A percentile compares a stretch with the other conserved stretches of the same genome.
phyloP scores from a whole-genome alignment of 768 basidiomycete genomes.

The Rhodosporidiobolus sp. region DNA sequence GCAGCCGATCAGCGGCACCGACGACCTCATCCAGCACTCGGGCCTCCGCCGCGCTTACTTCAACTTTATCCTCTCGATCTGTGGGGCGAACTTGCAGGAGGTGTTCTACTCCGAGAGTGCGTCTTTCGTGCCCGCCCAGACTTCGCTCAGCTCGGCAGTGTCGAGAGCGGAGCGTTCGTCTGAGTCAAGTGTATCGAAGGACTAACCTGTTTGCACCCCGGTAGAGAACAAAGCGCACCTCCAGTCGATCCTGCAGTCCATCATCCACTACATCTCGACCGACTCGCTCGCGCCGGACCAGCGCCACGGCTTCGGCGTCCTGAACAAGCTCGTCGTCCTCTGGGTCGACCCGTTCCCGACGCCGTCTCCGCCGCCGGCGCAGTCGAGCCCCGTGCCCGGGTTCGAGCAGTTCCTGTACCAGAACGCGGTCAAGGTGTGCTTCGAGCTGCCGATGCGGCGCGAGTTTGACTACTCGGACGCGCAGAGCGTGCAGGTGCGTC shows the following conservation, averaged over 20 bases:
- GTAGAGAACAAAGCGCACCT: constrained; percentile 62
- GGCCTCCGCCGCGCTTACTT: constrained; percentile 89
- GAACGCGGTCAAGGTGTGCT: constrained; percentile 72
- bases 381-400: constrained; percentile 62
- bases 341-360: constrained; percentile 52
- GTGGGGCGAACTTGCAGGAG: constrained; percentile 72
- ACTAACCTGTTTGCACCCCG: constrained; percentile 43
- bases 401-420: constrained; percentile 92
- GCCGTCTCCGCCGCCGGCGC: constrained; percentile 50
- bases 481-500: constrained; percentile 72
- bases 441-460: constrained; percentile 71
- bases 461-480: constrained; percentile 86
- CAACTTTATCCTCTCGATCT: constrained; percentile 70
- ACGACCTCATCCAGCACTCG: constrained; percentile 71
- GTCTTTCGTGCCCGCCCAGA: constrained; percentile 45
- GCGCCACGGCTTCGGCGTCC: constrained; percentile 74
- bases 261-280: constrained; percentile 71
- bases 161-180: no score
- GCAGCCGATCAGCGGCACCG: constrained; percentile 79
- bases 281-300: constrained; percentile 70
- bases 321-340: constrained; percentile 52
- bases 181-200: no score
- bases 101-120: constrained; percentile 84
- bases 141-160: not conserved
- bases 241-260: constrained; percentile 70